Base-by-base conservation (phyloP, 2,329 filamentous ascomycete species). In the Neonectria neomacrospora region DNA sequence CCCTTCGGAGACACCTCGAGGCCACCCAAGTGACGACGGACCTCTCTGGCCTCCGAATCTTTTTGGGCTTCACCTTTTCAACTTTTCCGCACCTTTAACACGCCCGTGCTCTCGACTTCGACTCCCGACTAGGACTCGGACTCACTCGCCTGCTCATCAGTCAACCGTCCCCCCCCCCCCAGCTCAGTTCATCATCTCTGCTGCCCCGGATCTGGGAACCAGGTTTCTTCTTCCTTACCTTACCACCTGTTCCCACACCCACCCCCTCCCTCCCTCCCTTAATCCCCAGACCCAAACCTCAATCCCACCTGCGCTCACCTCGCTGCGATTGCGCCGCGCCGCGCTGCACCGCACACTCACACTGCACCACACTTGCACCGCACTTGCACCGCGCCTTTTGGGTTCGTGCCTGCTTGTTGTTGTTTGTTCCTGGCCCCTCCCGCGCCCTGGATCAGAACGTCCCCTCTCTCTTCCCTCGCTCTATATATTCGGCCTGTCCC, bases 401-500 rank as follows among this genome's bases (percentile, higher is more conserved):
- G 41, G 54, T 32, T 37, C 47, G 42, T 39, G 44, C 34, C 45
- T 58, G 54, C 34, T 52, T 58, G 37, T 39, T 58, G 32, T 62
- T 69, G 66, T 61, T 56, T 67, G 68, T 71, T 69, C 68, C 68
- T 70, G 67, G 67, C 60, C 68, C 41, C 53, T 57, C 57, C 56
- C 52, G 23, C 47, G 30, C 52, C 55, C 48, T 59, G 56, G 56
- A 52, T 59, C 56, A 45, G 28, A 59, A 53, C 50, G 50, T 34
- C 37, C 48, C 48, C 39, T 53, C 50, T 26, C 18, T 44, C 32
- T 47, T 54, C 51, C 58, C 41, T 54, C 50, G 41, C 65, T 69
- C 64, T 59, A 67, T 70, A 68, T 71, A 71, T 61, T 67, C 68
- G 68, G 68, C 68, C 63, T 69, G 68, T 71, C 68, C 68, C 68